Evolutionary conservation across 257 asterid genomes (phyloP).

Genomic region (Linderniella brevidens): DNA sequence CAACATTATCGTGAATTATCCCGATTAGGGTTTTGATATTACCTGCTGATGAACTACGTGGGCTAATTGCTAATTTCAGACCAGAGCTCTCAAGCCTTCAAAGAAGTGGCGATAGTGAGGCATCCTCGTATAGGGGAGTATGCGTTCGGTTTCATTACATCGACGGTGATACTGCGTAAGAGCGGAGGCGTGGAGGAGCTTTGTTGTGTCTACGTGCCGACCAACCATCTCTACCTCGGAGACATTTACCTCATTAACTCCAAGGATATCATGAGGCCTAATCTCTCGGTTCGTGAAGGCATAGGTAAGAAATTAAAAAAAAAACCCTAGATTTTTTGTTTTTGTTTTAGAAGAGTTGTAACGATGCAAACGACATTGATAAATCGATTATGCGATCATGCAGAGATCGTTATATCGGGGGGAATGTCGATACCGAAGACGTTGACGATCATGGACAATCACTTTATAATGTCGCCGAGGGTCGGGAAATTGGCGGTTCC

Average conservation of each 20-base stretch:
- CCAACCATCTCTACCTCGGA: conserved; percentile 84
- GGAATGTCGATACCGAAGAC: conserved; percentile 68
- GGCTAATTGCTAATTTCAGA: conserved; percentile 19
- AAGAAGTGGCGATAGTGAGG: conserved; percentile 65
- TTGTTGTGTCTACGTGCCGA: conserved; percentile 68
- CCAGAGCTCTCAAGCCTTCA: conserved; percentile 65
- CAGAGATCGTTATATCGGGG: conserved; percentile 74
- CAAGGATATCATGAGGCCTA: conserved; percentile 57
- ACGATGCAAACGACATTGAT: no score
- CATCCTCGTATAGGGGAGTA: conserved; percentile 79
- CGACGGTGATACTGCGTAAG: conserved; percentile 44
- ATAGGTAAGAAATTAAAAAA: conserved; percentile 30
- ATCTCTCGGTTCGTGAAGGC: conserved; percentile 70
- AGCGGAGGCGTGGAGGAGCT: conserved; percentile 61
- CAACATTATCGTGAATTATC: no score
- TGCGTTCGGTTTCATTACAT: conserved; percentile 66
- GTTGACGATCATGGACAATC: conserved; percentile 34
- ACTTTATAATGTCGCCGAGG: conserved; percentile 38
- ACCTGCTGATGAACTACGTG: no score
- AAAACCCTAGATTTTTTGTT: neutral
- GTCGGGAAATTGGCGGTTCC: conserved; percentile 40
- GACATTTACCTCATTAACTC: conserved; percentile 66
- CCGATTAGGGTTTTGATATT: no score
- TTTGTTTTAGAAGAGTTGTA: neutral
- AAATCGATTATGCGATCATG: no score